Base-by-base conservation (phyloP, 208 protist genomes). In the Lotmaria passim region DNA sequence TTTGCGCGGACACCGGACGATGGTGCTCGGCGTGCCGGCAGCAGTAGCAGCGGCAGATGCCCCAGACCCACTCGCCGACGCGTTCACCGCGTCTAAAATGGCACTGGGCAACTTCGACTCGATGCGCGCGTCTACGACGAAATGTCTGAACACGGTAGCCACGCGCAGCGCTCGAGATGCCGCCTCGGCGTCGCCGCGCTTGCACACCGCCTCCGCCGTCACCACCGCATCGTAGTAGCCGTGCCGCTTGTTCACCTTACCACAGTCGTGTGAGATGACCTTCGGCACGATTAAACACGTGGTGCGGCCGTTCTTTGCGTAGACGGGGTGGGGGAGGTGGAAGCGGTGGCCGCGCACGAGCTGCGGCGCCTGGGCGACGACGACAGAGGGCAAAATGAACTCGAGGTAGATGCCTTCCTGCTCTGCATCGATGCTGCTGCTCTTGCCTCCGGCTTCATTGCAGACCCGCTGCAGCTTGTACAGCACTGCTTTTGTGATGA, bases 221-320 rank as follows among this genome's bases (percentile, higher is more conserved):
- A 96, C 78, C 21, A 96, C 91, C 8, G 91, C 91, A 64, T 96
- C 91, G 60, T 89, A 93, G 67, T 90, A 94, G 19, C 85, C 79
- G 60, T 94, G 86, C 2, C 91, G 83, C 69, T 93, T 92, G 75
- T 96, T 96, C 57, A 96, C 88, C 59, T 93, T 92, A 47, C 79
- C 75, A 50, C 86, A 91, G 62, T 90, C 88, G 21, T 53, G 46
- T 2, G 86, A 79, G 46, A 96, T 93, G 31, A 85, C 64, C 33
- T 88, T 85, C 0, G 91, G 91, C 23, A 96, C 88, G 50, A 96
- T 93, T 21, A 96, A 81, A 43, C 86, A 93, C 0, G 85, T 89
- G 7, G 81, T 89, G 28, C 83, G 74, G 21, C 91, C 91, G 52
- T 92, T 85, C 53, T 39, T 56, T 7, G 59, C 63, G 76, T 90